phyloP scores from a whole-genome alignment of 2,329 filamentous ascomycete genomes.

The Ascochyta rabiei region DNA sequence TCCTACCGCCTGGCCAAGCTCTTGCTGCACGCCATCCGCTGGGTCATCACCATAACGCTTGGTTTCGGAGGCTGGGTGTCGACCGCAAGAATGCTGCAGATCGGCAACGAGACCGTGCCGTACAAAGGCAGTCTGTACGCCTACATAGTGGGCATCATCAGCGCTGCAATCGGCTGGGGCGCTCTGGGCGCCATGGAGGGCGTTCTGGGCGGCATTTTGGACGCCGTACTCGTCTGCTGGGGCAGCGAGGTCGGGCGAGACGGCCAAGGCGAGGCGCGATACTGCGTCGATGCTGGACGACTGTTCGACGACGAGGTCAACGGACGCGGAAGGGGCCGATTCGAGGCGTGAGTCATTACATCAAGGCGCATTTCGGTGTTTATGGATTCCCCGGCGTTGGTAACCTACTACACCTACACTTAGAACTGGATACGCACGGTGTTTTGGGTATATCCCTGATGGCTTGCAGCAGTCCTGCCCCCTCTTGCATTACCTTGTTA shows the following conservation, averaged over 20 bases:
- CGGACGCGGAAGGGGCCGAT: slow-evolving; percentile 30
- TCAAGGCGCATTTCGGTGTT: neutral
- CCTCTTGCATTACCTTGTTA: neutral
- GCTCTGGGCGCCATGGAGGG: slow-evolving; percentile 90
- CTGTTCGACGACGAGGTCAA: slow-evolving; percentile 70
- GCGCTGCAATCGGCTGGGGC: slow-evolving; percentile 93
- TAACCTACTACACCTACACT: neutral
- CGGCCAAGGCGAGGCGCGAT: slow-evolving; percentile 71
- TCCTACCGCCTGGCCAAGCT: slow-evolving; percentile 92
- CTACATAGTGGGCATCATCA: slow-evolving; percentile 90
- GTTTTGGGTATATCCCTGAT: slow-evolving; percentile 9
- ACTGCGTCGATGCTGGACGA: slow-evolving; percentile 89
- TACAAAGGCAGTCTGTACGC: slow-evolving; percentile 85
- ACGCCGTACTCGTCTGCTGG: slow-evolving; percentile 91
- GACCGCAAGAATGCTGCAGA: slow-evolving; percentile 77
- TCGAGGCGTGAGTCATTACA: slow-evolving; percentile 28
- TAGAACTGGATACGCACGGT: neutral
- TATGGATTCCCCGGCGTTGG: neutral
- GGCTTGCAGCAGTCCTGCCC: neutral
- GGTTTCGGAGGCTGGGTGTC: slow-evolving; percentile 98
- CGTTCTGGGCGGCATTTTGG: slow-evolving; percentile 83
- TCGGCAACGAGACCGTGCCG: slow-evolving; percentile 57
- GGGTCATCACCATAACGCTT: slow-evolving; percentile 87
- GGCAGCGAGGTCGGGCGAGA: slow-evolving; percentile 71
- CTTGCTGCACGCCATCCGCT: slow-evolving; percentile 85